phyloP scores from a whole-genome alignment of 768 basidiomycete genomes.

The Mycena kentingensis region DNA sequence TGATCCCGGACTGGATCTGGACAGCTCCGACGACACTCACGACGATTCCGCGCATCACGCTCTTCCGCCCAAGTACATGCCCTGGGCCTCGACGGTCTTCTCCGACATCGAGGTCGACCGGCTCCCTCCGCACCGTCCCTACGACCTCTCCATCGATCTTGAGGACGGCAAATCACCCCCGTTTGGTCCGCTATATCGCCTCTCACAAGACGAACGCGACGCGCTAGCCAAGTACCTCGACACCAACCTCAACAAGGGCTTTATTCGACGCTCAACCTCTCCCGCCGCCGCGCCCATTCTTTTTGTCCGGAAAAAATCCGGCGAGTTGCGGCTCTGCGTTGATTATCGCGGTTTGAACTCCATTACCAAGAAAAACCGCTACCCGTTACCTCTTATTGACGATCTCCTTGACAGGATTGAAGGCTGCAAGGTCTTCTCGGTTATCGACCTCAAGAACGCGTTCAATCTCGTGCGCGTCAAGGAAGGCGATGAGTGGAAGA shows the following conservation, averaged over 20 bases:
- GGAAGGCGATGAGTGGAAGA: constrained; percentile 46
- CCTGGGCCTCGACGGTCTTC: constrained; percentile 1
- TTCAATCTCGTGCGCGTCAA: constrained; percentile 40
- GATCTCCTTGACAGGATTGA: constrained; percentile 34
- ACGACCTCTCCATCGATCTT: constrained; percentile 32
- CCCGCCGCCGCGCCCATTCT: constrained; percentile 26
- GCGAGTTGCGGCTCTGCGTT: constrained; percentile 27
- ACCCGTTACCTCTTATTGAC: constrained; percentile 33
- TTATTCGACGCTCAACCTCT: constrained; percentile 28
- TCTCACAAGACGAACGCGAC: constrained; percentile 27
- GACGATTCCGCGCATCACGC: neutral
- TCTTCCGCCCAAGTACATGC: constrained; percentile 2
- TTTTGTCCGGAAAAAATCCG: constrained; percentile 28
- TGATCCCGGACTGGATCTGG: neutral
- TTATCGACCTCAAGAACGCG: constrained; percentile 41
- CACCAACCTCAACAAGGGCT: constrained; percentile 31
- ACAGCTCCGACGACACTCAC: constrained; percentile 1
- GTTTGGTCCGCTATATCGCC: constrained; percentile 30
- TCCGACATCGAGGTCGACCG: constrained; percentile 12
- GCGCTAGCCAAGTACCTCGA: constrained; percentile 32
- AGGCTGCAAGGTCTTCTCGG: constrained; percentile 31
- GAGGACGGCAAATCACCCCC: constrained; percentile 15
- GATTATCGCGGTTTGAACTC: constrained; percentile 22
- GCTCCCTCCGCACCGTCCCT: constrained; percentile 31
- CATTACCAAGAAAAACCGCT: constrained; percentile 29